These are phyloP conservation scores for Raffaelea arxii DNA, from an alignment of 2,329 filamentous ascomycete genomes.

Conservation along the genomic window DNA sequence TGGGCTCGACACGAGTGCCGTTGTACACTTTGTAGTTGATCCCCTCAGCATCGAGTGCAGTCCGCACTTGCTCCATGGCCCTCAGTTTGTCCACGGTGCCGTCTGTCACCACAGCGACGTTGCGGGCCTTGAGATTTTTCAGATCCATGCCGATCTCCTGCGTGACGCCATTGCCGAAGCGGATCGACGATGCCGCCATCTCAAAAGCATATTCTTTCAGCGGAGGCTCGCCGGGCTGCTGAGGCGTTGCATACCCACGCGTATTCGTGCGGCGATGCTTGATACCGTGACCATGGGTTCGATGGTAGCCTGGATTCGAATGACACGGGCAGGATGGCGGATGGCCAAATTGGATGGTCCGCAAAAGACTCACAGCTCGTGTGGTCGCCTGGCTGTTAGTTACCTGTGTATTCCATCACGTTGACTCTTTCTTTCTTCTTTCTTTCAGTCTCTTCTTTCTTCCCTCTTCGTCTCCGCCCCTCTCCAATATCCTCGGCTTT, in stretches of 20 bases:
- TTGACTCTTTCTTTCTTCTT: neutral
- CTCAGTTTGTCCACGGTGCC: conserved; percentile 69
- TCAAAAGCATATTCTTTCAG: conserved; percentile 98
- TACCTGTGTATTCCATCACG: neutral
- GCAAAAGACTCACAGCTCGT: conserved; percentile 63
- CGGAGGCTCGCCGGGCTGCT: conserved; percentile 46
- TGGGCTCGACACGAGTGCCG: conserved; percentile 77
- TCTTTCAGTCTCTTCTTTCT: neutral
- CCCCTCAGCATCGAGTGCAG: conserved; percentile 68
- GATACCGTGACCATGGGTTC: conserved; percentile 47
- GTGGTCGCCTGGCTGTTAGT: conserved; percentile 38
- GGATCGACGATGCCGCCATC: conserved; percentile 91
- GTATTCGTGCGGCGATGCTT: conserved; percentile 25
- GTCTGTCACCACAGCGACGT: conserved; percentile 89
- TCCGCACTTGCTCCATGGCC: conserved; percentile 81
- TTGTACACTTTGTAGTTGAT: conserved; percentile 76
- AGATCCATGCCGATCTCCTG: conserved; percentile 98
- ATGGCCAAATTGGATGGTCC: conserved; percentile 85
- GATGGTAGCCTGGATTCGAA: conserved; percentile 73
- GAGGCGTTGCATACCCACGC: conserved; percentile 62
- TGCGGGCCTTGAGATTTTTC: conserved; percentile 77
- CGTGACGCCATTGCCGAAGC: conserved; percentile 87
- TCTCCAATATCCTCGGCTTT: too few species aligned
- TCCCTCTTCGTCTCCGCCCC: neutral
- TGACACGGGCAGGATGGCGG: conserved; percentile 88